Conservation (phyloP, 106 monocot genomes). For the Platanthera guangdongensis region DNA sequence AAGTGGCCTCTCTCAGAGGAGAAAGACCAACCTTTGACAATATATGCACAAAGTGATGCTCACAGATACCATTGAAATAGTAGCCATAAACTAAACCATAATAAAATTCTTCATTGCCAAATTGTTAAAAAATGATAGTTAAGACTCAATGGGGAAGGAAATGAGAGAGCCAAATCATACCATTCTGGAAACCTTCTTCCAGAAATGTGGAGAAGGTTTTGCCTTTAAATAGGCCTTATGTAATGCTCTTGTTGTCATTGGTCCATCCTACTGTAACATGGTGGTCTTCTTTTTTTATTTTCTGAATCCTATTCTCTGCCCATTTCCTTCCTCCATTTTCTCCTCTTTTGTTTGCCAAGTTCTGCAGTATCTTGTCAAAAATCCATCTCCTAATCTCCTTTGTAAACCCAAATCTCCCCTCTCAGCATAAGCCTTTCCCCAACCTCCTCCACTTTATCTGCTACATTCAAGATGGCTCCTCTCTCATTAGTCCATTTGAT, state of each 20-base stretch:
- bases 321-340: neutral
- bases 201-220: conserved; percentile 79
- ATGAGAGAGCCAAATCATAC: conserved; percentile 24
- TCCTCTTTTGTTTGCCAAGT: neutral
- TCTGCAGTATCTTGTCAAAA: too few relatives aligned
- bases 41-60: too few relatives aligned
- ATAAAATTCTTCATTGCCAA: neutral
- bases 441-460: neutral
- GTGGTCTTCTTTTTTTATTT: neutral
- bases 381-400: neutral
- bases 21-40: too few relatives aligned
- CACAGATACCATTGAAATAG: too few relatives aligned
- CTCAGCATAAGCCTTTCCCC: neutral
- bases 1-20: too few relatives aligned
- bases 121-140: neutral
- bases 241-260: conserved; percentile 39
- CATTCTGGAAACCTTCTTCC: conserved; percentile 91
- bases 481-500: neutral
- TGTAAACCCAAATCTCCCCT: neutral
- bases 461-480: neutral
- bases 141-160: neutral
- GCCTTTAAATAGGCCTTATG: conserved; percentile 53
- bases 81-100: neutral
- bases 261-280: conserved; percentile 37
- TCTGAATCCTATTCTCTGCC: conserved; percentile 3